Conservation (phyloP, 2,329 filamentous ascomycete species). For the Fusarium sp. region DNA sequence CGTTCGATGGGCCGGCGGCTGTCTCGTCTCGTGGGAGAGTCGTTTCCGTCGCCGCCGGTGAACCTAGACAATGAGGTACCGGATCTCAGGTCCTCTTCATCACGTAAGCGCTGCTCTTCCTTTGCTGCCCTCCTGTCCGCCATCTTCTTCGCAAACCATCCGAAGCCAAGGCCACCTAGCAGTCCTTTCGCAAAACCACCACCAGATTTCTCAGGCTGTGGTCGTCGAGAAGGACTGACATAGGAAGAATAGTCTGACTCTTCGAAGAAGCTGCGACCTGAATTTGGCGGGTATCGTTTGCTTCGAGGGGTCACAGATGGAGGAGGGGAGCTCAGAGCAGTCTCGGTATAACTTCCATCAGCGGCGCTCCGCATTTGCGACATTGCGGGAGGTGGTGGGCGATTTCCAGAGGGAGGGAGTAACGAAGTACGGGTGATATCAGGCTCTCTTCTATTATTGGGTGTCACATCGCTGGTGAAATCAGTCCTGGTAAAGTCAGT, state of each 20-base stretch:
- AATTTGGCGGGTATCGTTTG: slow-evolving; percentile 55
- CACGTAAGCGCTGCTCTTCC: slow-evolving; percentile 56
- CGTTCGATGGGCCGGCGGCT: slow-evolving; percentile 44
- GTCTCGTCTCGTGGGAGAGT: slow-evolving; percentile 54
- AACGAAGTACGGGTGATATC: slow-evolving; percentile 51
- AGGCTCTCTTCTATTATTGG: slow-evolving; percentile 39
- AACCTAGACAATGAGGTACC: slow-evolving; percentile 70
- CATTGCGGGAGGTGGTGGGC: slow-evolving; percentile 46
- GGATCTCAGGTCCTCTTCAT: slow-evolving; percentile 64
- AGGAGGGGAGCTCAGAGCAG: slow-evolving; percentile 46
- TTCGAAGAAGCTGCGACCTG: slow-evolving; percentile 54
- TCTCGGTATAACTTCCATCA: slow-evolving; percentile 56
- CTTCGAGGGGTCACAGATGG: slow-evolving; percentile 57
- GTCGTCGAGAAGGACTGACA: slow-evolving; percentile 68
- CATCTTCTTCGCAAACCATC: slow-evolving; percentile 73
- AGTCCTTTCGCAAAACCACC: slow-evolving; percentile 65
- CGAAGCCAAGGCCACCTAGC: slow-evolving; percentile 69
- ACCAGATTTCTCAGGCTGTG: slow-evolving; percentile 53
- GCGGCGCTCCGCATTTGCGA: slow-evolving; percentile 58
- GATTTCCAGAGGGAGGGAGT: slow-evolving; percentile 57
- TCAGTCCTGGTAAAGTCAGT: slow-evolving; percentile 54
- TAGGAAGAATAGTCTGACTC: slow-evolving; percentile 68
- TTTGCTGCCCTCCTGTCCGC: slow-evolving; percentile 60
- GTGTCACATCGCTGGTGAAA: slow-evolving; percentile 42
- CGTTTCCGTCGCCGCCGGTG: slow-evolving; percentile 73